Conservation (phyloP, 2,329 filamentous ascomycete genomes). For the Penicillium sclerotigenum region DNA sequence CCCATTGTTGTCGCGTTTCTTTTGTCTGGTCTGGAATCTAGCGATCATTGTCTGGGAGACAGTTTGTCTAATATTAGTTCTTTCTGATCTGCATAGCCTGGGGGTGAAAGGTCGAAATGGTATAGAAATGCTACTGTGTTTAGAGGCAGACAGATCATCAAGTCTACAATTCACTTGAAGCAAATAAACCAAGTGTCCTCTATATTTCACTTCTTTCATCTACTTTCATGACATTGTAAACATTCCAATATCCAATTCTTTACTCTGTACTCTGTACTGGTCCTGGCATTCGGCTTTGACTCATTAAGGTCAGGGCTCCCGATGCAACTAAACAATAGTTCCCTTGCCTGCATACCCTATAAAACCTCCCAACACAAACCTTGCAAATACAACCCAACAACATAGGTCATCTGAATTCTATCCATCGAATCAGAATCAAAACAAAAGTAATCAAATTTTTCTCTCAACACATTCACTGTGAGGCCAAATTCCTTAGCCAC, state of each 20-base stretch:
- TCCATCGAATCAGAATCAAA: slow-evolving; percentile 11
- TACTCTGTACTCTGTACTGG: background rate
- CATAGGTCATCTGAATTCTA: background rate
- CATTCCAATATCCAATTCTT: background rate
- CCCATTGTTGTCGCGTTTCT: background rate
- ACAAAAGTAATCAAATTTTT: slow-evolving; percentile 11
- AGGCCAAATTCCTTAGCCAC: background rate
- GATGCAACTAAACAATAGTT: slow-evolving; percentile 2
- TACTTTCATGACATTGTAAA: background rate
- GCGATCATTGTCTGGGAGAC: slow-evolving; percentile 1
- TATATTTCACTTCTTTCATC: background rate
- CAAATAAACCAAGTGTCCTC: background rate
- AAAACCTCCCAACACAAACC: background rate
- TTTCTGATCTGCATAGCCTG: slow-evolving; percentile 5
- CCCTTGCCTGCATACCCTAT: background rate
- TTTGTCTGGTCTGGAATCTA: slow-evolving; percentile 1
- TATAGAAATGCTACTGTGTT: background rate
- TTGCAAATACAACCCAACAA: background rate
- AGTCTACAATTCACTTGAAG: background rate
- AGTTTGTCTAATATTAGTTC: slow-evolving; percentile 9
- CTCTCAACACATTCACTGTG: background rate
- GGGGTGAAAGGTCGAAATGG: background rate
- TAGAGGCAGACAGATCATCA: background rate
- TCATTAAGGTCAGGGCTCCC: background rate
- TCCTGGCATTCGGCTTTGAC: background rate